phyloP scores from a whole-genome alignment of 2,329 filamentous ascomycete species.

The Colletotrichum sp. region DNA sequence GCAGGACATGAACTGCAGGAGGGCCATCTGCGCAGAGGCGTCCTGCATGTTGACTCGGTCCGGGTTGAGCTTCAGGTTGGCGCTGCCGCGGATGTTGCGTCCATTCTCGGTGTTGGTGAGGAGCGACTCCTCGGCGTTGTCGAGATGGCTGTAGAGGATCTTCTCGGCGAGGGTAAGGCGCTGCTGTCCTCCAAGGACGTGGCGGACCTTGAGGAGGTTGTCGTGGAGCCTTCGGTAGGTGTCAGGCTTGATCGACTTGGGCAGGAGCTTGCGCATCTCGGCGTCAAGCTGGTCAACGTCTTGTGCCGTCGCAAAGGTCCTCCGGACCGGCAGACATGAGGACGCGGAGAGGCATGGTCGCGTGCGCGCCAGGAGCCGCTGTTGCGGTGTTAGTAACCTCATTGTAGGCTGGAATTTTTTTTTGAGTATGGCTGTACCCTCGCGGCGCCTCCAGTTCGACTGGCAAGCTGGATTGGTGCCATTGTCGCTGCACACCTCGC shows the following conservation, averaged over 20 bases:
- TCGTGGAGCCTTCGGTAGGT: slow-evolving; percentile 84
- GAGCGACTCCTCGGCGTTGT: slow-evolving; percentile 87
- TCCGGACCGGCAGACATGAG: slow-evolving; percentile 20
- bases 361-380: slow-evolving; percentile 39
- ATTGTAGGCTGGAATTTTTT: background rate
- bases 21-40: slow-evolving; percentile 96
- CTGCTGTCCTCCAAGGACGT: slow-evolving; percentile 66
- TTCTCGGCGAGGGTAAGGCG: slow-evolving; percentile 92
- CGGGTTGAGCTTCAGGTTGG: slow-evolving; percentile 95
- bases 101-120: slow-evolving; percentile 85
- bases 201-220: slow-evolving; percentile 76
- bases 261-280: slow-evolving; percentile 30
- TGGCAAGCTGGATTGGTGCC: slow-evolving; percentile 56
- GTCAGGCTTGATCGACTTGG: slow-evolving; percentile 56
- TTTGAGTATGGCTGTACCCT: slow-evolving; percentile 37
- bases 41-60: slow-evolving; percentile 99
- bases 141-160: slow-evolving; percentile 95
- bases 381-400: slow-evolving; percentile 16
- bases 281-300: slow-evolving; percentile 31
- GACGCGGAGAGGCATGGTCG: slow-evolving; percentile 15
- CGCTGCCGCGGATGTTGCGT: slow-evolving; percentile 80
- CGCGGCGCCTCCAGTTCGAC: slow-evolving; percentile 52
- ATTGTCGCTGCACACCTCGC: slow-evolving; percentile 35
- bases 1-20: slow-evolving; percentile 98
- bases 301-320: slow-evolving; percentile 22